phyloP scores from a whole-genome alignment of 2,329 filamentous ascomycete species.

The Penicillium sclerotiorum region DNA sequence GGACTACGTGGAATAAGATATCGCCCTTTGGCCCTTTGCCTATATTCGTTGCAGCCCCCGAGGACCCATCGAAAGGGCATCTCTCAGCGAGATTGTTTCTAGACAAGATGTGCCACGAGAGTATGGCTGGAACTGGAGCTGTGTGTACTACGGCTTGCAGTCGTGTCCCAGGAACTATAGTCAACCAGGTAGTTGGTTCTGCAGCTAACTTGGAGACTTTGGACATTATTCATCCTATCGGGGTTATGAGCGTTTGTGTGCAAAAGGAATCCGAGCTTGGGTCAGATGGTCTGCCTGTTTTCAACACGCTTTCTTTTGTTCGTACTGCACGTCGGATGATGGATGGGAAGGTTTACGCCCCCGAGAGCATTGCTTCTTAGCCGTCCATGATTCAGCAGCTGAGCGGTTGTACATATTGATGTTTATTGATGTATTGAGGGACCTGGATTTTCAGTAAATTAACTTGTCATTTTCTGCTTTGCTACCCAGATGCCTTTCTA shows the following conservation, averaged over 20 bases:
- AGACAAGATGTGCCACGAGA: constrained; percentile 20
- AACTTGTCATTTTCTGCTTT: too few species aligned
- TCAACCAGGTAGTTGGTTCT: constrained; percentile 7
- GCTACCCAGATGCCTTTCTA: too few species aligned
- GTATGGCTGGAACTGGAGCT: constrained; percentile 20
- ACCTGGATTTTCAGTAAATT: too few species aligned
- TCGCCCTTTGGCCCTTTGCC: constrained; percentile 7
- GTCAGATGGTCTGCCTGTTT: constrained; percentile 5
- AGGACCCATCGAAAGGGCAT: constrained; percentile 1
- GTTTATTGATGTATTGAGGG: too few species aligned
- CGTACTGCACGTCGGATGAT: constrained; percentile 14
- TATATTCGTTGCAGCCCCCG: constrained; percentile 6
- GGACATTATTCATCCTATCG: constrained; percentile 13
- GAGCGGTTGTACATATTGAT: too few species aligned
- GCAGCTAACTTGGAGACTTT: neutral
- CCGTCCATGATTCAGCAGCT: too few species aligned
- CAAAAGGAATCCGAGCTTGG: neutral
- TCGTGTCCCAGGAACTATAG: constrained; percentile 12
- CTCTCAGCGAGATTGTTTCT: constrained; percentile 15
- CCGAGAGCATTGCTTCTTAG: too few species aligned
- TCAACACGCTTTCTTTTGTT: constrained; percentile 14
- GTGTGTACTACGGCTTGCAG: constrained; percentile 16
- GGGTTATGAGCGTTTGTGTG: neutral
- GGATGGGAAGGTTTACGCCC: constrained; percentile 8
- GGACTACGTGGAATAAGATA: constrained; percentile 14